Evolutionary conservation across 2,329 filamentous ascomycete species (phyloP), one percentile per base, ranked within the genome.

Genomic region (Arthrobotrys conoides): DNA sequence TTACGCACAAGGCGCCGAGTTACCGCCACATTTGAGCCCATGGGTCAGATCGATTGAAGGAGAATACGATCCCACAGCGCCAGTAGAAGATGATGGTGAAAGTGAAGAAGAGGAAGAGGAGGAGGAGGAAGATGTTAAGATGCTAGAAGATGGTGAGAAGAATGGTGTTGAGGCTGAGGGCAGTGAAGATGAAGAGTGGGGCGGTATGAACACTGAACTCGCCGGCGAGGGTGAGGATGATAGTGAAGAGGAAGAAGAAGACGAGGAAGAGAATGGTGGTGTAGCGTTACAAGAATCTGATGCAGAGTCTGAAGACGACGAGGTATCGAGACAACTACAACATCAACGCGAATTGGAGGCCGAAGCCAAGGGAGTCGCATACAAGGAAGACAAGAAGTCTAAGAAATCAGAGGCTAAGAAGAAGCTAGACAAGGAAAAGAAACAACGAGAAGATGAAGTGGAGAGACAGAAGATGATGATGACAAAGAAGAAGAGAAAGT

Each of bases 401-500:
- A 87, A 87, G 83, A 90, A 88, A 84, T 87, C 86, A 75, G 81
- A 91, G 90, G 16, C 89, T 87, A 91, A 91, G 86, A 91, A 92
- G 85, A 89, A 90, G 41, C 89, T 90, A 77, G 88, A 88, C 84
- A 88, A 89, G 82, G 84, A 85, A 82, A 86, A 85, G 80, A 86
- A 88, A 46, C 80, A 81, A 36, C 88, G 90, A 83, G 92, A 96
- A 83, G 96, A 98, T 85, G 94, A 98, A 82, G 85, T 96, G 75
- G 94, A 97, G 85, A 89, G 95, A 80, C 91, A 93, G 84, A 97
- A 97, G 90, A 96, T 96, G 87, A 99, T 99, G 96, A 91, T 98
- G 87, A 93, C 92, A 85, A 93, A 96, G 85, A 96, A 96, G 89
- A 99, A 98, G 90, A 89, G 96, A 83, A 97, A 97, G 90, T 87